These are phyloP conservation scores for Areca catechu DNA, from an alignment of 176 grass and related monocot genomes.

Conservation along the genomic window DNA sequence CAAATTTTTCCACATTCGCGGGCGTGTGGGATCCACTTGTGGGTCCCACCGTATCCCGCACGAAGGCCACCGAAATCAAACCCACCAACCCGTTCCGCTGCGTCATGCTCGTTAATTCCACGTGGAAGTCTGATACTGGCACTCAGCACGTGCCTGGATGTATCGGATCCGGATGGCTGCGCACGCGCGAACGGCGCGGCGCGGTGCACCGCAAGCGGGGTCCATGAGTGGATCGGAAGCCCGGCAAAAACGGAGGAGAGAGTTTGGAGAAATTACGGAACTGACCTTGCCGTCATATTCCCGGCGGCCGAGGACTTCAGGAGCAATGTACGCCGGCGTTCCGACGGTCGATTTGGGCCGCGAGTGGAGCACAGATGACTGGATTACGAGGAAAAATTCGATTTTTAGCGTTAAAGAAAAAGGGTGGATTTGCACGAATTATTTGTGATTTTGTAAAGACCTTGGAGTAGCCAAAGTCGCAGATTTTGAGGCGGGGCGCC, in stretches of 20 bases:
- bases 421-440: no score
- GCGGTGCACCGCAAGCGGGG: conserved; percentile 1
- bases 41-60: no score
- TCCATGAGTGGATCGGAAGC: conserved; percentile 14
- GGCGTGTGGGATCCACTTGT: no score
- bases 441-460: conserved; percentile 11
- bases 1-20: no score
- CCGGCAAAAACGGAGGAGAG: neutral
- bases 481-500: conserved; percentile 70
- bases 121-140: no score
- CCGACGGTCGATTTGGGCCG: conserved; percentile 92
- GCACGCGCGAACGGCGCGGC: no score
- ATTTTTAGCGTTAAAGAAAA: no score
- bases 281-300: conserved; percentile 97
- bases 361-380: conserved; percentile 89
- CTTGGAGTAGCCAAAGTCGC: conserved; percentile 84
- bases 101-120: no score
- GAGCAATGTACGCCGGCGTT: conserved; percentile 86
- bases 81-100: no score
- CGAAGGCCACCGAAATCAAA: no score
- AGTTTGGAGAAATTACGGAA: conserved; percentile 4
- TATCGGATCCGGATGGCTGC: no score
- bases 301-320: conserved; percentile 73
- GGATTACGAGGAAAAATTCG: neutral
- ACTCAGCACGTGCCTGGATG: no score